phyloP scores from a whole-genome alignment of 805 yeast species.

The Dipodascopsis tothii region DNA sequence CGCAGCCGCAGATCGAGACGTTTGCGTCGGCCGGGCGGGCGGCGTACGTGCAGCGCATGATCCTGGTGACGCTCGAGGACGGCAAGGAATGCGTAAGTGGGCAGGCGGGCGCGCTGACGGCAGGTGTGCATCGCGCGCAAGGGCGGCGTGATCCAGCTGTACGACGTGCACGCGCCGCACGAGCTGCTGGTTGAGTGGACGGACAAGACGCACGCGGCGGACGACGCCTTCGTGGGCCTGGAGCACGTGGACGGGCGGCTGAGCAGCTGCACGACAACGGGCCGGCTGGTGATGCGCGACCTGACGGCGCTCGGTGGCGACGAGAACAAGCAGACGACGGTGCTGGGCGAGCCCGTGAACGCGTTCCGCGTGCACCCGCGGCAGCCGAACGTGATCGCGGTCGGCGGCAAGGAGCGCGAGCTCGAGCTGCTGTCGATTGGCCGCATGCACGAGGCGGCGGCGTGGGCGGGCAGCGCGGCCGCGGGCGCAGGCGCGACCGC shows the following conservation, averaged over 20 bases:
- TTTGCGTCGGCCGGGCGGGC: conserved; percentile 36
- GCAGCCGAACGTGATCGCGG: conserved; percentile 52
- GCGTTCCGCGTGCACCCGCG: conserved; percentile 44
- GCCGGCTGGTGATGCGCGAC: conserved; percentile 28
- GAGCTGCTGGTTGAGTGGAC: conserved; percentile 16
- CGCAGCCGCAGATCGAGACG: conserved; percentile 52
- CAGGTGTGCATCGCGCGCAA: conserved; percentile 26
- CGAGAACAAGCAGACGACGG: background rate
- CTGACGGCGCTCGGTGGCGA: conserved; percentile 24
- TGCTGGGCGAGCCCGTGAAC: conserved; percentile 42
- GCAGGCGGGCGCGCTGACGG: conserved; percentile 26
- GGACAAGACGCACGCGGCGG: conserved; percentile 7
- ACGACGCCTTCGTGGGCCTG: conserved; percentile 22
- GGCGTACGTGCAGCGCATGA: conserved; percentile 19
- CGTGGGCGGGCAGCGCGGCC: background rate
- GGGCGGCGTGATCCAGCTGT: conserved; percentile 25
- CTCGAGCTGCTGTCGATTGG: conserved; percentile 36
- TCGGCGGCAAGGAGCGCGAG: conserved; percentile 82
- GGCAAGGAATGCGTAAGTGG: conserved; percentile 36
- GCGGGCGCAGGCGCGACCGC: background rate
- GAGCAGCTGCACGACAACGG: conserved; percentile 32
- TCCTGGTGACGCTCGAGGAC: conserved; percentile 4
- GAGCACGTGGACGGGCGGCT: conserved; percentile 16
- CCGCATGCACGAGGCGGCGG: background rate
- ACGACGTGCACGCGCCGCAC: conserved; percentile 19